phyloP scores from a whole-genome alignment of 139 green algal species.

The Coccomyxa sp. region DNA sequence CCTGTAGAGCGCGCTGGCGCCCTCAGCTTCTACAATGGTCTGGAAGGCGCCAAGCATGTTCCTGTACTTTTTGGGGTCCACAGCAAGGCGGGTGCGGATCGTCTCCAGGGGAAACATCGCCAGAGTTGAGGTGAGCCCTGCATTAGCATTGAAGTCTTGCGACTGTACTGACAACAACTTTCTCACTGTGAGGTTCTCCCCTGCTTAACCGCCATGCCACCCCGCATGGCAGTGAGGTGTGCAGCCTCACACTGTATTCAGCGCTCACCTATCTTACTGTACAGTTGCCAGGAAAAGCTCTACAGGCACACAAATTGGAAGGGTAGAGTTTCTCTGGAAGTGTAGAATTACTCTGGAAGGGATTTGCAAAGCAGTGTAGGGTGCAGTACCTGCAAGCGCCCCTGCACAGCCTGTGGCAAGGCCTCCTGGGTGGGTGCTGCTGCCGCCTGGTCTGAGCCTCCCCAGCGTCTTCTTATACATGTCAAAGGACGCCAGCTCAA shows the following conservation, averaged over 20 bases:
- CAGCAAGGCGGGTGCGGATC: conserved; percentile 25
- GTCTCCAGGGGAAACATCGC: conserved; percentile 33
- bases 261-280: too few species aligned
- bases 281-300: too few species aligned
- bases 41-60: conserved; percentile 44
- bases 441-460: background rate
- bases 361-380: background rate
- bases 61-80: conserved; percentile 29
- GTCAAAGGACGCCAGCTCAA: conserved; percentile 42
- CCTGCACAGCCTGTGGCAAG: conserved; percentile 5
- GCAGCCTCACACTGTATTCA: too few species aligned
- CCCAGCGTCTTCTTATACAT: conserved; percentile 24
- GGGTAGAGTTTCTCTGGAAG: too few species aligned
- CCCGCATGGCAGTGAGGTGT: too few species aligned
- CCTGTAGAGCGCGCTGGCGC: conserved; percentile 58
- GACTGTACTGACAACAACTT: background rate
- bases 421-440: background rate
- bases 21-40: conserved; percentile 49
- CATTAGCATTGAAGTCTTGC: background rate
- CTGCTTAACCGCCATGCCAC: too few species aligned
- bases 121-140: conserved; percentile 18
- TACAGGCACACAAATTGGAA: too few species aligned
- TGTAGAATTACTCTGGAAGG: background rate
- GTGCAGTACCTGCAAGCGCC: conserved; percentile 9
- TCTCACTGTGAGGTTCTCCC: too few species aligned